Evolutionary conservation across 2,329 filamentous ascomycete genomes (phyloP), one percentile per base, ranked within the genome.

Genomic region (Cercospora sp.): DNA sequence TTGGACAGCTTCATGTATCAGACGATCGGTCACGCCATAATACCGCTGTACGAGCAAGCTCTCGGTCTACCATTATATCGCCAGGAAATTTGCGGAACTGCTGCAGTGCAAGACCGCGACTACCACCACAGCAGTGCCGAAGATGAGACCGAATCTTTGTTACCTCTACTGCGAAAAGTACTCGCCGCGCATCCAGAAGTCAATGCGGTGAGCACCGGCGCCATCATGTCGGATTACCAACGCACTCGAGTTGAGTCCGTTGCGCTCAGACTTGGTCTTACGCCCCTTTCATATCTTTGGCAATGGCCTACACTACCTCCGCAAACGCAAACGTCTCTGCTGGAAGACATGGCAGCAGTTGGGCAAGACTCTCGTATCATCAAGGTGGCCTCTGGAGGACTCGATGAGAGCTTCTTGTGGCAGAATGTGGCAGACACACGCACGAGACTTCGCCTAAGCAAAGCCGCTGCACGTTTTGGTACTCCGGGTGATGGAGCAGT

Each of bases 1-100:
- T 85, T 97, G 74, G 93, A 99, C 80, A 97, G 94, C 82, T 98
- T 95, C 88, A 99, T 99, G 95, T 99, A 98, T 84, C 95, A 99
- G 83, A 99, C 95, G 3, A 92, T 97, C 69, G 95, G 95, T 12
- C 93, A 98, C 80, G 86, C 88, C 67, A 84, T 97, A 18, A 90
- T 98, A 66, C 93, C 94, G 2, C 85, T 97, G 16, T 98, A 97
- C 78, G 89, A 90, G 69, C 80, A 87, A 59, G 93, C 92, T 37
- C 89, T 97, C 1, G 88, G 86, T 0, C 84, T 98, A 37, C 94
- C 94, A 26, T 85, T 99, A 1, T 97, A 95, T 80, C 89, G 95
- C 21, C 87, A 90, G 73, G 83, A 88, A 63, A 97, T 98, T 73
- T 77, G 80, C 1, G 95, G 94, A 49, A 83, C 81, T 5, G 91